Percentiles rank a stretch among this genome's conserved stretches.
Evolutionary conservation across 139 green algal genomes (phyloP).

Genomic region (Picochlorum sp.): DNA sequence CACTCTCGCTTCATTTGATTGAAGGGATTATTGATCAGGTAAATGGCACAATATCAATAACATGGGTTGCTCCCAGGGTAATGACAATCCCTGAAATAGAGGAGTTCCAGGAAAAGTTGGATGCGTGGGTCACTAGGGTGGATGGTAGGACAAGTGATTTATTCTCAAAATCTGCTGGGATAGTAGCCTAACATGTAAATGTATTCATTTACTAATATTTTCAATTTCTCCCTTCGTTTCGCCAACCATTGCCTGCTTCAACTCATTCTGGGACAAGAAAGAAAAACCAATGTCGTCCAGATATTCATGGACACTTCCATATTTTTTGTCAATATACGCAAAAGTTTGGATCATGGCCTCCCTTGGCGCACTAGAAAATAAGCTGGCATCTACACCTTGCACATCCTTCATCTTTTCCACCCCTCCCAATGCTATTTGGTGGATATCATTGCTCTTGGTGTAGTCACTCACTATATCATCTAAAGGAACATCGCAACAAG

Average conservation of each 20-base stretch:
- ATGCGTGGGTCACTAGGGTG: conserved; percentile 81
- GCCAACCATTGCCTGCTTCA: too few relatives aligned
- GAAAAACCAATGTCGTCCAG: conserved; percentile 19
- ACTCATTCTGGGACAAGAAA: conserved; percentile 1
- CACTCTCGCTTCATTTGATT: conserved; percentile 78
- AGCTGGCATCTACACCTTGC: conserved; percentile 10
- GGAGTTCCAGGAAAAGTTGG: conserved; percentile 54
- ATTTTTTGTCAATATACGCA: conserved; percentile 7
- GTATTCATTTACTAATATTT: not conserved
- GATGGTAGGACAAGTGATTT: conserved; percentile 33
- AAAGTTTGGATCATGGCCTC: conserved; percentile 11
- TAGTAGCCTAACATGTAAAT: conserved; percentile 14
- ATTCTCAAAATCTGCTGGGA: conserved; percentile 54
- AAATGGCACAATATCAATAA: conserved; percentile 53
- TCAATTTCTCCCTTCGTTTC: not conserved
- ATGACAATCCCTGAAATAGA: conserved; percentile 53
- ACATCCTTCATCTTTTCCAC: conserved; percentile 20
- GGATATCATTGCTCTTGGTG: conserved; percentile 12
- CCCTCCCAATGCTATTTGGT: conserved; percentile 26
- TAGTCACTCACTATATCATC: conserved; percentile 51
- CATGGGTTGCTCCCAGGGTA: conserved; percentile 86
- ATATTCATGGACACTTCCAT: conserved; percentile 16
- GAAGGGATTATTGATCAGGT: conserved; percentile 87
- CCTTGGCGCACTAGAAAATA: conserved; percentile 17
- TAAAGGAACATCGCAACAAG: conserved; percentile 26